These are phyloP conservation scores for Sarcodon sp. DNA, from an alignment of 768 basidiomycete species.

Conservation along the genomic window DNA sequence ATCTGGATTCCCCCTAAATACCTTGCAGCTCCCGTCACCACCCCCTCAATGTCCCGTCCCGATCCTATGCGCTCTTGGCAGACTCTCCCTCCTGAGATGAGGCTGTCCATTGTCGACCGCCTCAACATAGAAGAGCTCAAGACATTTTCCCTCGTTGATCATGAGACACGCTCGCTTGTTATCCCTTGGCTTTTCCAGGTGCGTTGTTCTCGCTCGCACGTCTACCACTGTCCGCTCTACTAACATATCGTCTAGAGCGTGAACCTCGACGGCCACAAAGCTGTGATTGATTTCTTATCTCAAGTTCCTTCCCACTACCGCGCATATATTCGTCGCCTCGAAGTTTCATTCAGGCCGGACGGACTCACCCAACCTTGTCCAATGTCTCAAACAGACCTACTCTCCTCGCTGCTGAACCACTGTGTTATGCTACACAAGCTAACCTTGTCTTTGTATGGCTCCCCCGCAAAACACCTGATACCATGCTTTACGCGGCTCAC, in stretches of 20 bases:
- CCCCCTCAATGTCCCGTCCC: too few relatives aligned
- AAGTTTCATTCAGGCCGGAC: conserved; percentile 28
- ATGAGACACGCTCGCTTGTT: conserved; percentile 37
- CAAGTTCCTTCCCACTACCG: conserved; percentile 44
- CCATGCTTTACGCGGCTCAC: conserved; percentile 31
- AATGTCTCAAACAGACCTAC: conserved; percentile 26
- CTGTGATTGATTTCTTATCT: conserved; percentile 36
- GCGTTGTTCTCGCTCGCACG: conserved; percentile 9
- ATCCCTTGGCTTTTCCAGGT: conserved; percentile 51
- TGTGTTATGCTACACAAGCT: conserved; percentile 36
- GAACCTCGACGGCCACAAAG: conserved; percentile 29
- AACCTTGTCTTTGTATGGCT: conserved; percentile 32
- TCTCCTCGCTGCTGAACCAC: conserved; percentile 36
- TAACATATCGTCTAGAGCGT: conserved; percentile 25
- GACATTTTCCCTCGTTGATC: conserved; percentile 35
- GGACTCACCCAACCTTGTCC: conserved; percentile 11
- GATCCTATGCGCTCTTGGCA: conserved; percentile 24
- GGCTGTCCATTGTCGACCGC: conserved; percentile 38
- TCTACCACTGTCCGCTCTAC: neutral
- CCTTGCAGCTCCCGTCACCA: too few relatives aligned
- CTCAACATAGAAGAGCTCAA: conserved; percentile 32
- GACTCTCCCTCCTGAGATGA: conserved; percentile 53
- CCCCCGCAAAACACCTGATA: conserved; percentile 35
- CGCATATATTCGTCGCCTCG: conserved; percentile 35
- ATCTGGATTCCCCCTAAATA: too few relatives aligned